Evolutionary conservation across 441 rosid species (phyloP).

Genomic region (Gossypium davidsonii): DNA sequence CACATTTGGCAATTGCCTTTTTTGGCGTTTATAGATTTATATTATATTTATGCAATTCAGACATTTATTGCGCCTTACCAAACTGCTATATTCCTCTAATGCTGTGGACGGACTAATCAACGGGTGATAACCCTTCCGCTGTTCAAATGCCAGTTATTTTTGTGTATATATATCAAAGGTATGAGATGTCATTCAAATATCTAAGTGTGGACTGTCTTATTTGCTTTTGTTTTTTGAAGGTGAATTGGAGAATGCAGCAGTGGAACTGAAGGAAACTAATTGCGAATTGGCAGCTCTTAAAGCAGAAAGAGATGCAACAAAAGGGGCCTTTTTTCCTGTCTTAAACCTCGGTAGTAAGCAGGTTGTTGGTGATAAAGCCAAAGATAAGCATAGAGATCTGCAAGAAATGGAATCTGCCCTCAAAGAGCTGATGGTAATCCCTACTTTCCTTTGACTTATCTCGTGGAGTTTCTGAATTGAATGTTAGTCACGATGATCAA

Average conservation of each 20-base stretch:
- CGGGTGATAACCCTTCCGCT: not conserved
- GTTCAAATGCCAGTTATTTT: not conserved
- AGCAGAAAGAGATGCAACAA: slow-evolving; percentile 77
- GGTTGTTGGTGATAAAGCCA: slow-evolving; percentile 48
- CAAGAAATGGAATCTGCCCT: slow-evolving; percentile 72
- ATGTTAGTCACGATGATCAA: slow-evolving; percentile 9
- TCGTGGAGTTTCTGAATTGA: slow-evolving; percentile 19
- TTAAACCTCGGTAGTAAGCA: slow-evolving; percentile 62
- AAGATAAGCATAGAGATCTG: slow-evolving; percentile 67
- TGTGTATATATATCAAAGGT: not conserved
- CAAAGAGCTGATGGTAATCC: slow-evolving; percentile 62
- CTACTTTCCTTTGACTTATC: slow-evolving; percentile 13
- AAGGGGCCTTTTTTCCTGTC: slow-evolving; percentile 74
- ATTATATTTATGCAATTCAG: not conserved
- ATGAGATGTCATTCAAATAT: slow-evolving; percentile 10
- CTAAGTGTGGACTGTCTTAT: slow-evolving; percentile 11
- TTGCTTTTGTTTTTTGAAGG: slow-evolving; percentile 43
- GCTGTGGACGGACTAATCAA: not conserved
- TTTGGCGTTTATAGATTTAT: not conserved
- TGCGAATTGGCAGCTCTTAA: slow-evolving; percentile 58
- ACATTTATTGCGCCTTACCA: not conserved
- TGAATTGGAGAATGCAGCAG: slow-evolving; percentile 61
- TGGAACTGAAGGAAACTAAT: slow-evolving; percentile 63
- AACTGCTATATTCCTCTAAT: not conserved
- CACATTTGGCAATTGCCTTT: not conserved